phyloP scores from a whole-genome alignment of 768 basidiomycete genomes.

The Naganishia vaughanmartiniae region DNA sequence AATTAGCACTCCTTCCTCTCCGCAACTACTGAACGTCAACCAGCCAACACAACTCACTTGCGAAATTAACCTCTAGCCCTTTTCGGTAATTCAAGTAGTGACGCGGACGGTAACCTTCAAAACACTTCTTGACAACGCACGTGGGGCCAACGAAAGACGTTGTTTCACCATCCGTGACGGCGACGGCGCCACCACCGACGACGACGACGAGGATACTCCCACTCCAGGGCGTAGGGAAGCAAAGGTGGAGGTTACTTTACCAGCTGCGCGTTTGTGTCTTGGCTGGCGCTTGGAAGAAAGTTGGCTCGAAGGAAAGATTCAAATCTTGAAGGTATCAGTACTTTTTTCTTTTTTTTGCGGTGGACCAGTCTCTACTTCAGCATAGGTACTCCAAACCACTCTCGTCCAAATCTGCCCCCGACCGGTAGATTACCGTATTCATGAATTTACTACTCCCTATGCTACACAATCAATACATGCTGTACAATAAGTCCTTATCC shows the following conservation, averaged over 20 bases:
- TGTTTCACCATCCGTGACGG: constrained; percentile 2
- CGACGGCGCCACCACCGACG: constrained; percentile 1
- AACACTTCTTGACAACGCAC: neutral
- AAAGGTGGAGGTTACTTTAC: neutral
- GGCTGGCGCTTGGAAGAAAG: neutral
- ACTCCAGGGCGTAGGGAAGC: too few species aligned
- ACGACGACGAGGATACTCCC: neutral
- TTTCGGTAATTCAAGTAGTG: constrained; percentile 5
- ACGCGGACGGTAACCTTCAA: neutral
- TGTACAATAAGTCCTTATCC: neutral
- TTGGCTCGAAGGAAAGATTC: neutral
- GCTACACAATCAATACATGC: neutral
- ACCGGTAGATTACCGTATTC: neutral
- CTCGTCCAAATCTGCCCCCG: too few species aligned
- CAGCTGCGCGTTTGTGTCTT: neutral
- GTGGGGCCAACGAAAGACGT: neutral
- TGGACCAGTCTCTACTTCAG: too few species aligned
- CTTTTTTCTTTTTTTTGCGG: neutral
- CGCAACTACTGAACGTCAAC: neutral
- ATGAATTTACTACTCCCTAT: neutral
- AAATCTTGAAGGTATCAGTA: neutral
- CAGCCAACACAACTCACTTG: constrained; percentile 10
- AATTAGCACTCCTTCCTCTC: neutral
- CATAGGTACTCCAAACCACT: too few species aligned
- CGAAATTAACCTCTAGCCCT: constrained; percentile 10